A percentile compares a stretch with the other conserved stretches of the same genome.
phyloP scores from a whole-genome alignment of 495 filamentous ascomycete genomes.

The Aspergillus diversus region DNA sequence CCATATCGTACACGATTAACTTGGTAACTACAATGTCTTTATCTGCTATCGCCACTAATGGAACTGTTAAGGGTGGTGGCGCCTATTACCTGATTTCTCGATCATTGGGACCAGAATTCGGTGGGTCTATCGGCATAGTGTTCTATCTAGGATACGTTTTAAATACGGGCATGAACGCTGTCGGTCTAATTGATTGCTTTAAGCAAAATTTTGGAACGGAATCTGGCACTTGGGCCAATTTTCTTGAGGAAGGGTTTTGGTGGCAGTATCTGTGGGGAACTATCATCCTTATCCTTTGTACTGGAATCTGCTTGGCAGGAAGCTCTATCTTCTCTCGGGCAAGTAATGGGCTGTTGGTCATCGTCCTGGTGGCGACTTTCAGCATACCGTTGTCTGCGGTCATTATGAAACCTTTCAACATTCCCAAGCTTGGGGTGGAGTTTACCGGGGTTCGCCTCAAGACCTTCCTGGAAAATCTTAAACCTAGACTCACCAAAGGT shows the following conservation, averaged over 20 bases:
- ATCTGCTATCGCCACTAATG: slow-evolving; percentile 88
- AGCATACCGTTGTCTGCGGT: slow-evolving; percentile 81
- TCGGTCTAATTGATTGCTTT: slow-evolving; percentile 83
- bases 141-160: slow-evolving; percentile 85
- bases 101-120: slow-evolving; percentile 85
- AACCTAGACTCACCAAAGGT: slow-evolving; percentile 67
- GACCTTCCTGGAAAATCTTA: slow-evolving; percentile 73
- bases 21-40: slow-evolving; percentile 84
- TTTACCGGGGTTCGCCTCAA: slow-evolving; percentile 75
- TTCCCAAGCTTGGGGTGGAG: slow-evolving; percentile 61
- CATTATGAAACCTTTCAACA: slow-evolving; percentile 66
- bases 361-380: slow-evolving; percentile 74
- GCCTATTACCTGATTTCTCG: slow-evolving; percentile 90
- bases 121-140: slow-evolving; percentile 87
- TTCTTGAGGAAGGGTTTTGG: slow-evolving; percentile 75
- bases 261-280: slow-evolving; percentile 81
- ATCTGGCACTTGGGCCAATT: slow-evolving; percentile 60
- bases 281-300: slow-evolving; percentile 71
- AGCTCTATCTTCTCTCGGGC: slow-evolving; percentile 80
- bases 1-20: slow-evolving; percentile 75
- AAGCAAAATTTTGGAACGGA: slow-evolving; percentile 71
- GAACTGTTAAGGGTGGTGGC: slow-evolving; percentile 84
- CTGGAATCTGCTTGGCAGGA: slow-evolving; percentile 76
- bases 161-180: slow-evolving; percentile 88
- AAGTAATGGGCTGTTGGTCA: slow-evolving; percentile 76